Conservation (phyloP, 306 rosid genomes). For the Parietaria judaica region DNA sequence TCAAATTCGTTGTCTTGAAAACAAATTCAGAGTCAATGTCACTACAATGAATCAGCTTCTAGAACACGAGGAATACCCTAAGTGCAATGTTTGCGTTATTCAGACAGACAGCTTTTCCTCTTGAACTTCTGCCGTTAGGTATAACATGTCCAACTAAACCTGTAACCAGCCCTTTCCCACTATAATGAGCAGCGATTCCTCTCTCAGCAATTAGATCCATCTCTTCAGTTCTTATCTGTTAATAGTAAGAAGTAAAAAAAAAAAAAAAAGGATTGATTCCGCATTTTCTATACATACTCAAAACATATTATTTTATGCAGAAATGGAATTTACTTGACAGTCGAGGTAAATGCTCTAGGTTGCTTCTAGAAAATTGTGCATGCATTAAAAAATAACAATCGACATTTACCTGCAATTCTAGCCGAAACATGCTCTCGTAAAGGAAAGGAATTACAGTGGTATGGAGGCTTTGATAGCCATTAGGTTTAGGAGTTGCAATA, state of each 20-base stretch:
- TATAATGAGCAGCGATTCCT: slow-evolving; percentile 97
- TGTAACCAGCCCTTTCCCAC: slow-evolving; percentile 65
- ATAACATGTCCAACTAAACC: slow-evolving; percentile 61
- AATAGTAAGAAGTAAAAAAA: slow-evolving; percentile 14
- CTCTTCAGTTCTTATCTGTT: slow-evolving; percentile 94
- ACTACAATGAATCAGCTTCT: slow-evolving; percentile 17
- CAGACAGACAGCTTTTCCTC: slow-evolving; percentile 82
- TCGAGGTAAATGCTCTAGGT: neutral
- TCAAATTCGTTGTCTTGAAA: slow-evolving; percentile 15
- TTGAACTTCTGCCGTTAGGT: slow-evolving; percentile 58
- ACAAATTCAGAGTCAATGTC: slow-evolving; percentile 17
- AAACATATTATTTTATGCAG: neutral
- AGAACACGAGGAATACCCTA: slow-evolving; percentile 49
- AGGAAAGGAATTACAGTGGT: slow-evolving; percentile 92
- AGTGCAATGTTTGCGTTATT: slow-evolving; percentile 96
- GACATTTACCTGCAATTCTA: slow-evolving; percentile 84
- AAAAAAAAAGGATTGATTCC: neutral
- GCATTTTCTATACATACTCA: neutral
- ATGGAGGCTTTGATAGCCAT: slow-evolving; percentile 97
- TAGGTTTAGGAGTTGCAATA: slow-evolving; percentile 95
- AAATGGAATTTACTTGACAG: neutral
- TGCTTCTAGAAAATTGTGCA: slow-evolving; percentile 11
- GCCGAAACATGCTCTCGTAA: slow-evolving; percentile 87
- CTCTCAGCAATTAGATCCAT: slow-evolving; percentile 97
- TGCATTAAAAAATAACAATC: slow-evolving; percentile 8